Evolutionary conservation across 495 filamentous ascomycete genomes (phyloP).

Genomic region (Penicillium mononematosum): DNA sequence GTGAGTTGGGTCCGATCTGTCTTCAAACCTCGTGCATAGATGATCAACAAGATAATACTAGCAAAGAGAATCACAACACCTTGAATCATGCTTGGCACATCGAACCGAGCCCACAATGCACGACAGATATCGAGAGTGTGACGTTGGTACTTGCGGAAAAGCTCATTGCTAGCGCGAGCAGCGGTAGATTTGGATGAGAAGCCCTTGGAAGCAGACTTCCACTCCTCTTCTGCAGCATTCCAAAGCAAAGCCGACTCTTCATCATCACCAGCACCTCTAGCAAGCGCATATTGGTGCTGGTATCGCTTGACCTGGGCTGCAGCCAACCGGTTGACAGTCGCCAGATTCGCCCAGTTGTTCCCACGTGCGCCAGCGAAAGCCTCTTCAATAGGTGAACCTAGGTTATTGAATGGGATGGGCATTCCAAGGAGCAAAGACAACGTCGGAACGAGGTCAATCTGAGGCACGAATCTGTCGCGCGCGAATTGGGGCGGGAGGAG

Average conservation of each 20-base stretch:
- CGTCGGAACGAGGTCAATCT: constrained; percentile 95
- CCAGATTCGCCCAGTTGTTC: constrained; percentile 71
- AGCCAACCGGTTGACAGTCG: constrained; percentile 69
- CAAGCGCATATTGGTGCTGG: constrained; percentile 63
- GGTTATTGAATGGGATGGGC: constrained; percentile 95
- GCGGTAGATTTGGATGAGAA: constrained; percentile 36
- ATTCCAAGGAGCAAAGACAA: constrained; percentile 81
- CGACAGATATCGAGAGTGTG: constrained; percentile 80
- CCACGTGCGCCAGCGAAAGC: constrained; percentile 73
- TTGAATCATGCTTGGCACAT: constrained; percentile 76
- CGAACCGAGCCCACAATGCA: constrained; percentile 85
- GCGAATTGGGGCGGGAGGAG: constrained; percentile 67
- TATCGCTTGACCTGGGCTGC: constrained; percentile 89
- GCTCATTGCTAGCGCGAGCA: constrained; percentile 49
- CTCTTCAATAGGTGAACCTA: constrained; percentile 93
- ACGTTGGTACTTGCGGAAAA: constrained; percentile 70
- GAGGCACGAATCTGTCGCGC: constrained; percentile 78
- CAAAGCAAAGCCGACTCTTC: constrained; percentile 60
- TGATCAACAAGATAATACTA: constrained; percentile 62
- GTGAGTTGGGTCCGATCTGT: constrained; percentile 54
- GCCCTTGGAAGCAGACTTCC: constrained; percentile 41
- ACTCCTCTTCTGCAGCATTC: constrained; percentile 50
- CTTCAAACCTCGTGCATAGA: constrained; percentile 65
- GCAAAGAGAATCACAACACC: constrained; percentile 70
- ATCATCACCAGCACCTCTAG: constrained; percentile 61